A percentile compares a stretch with the other conserved stretches of the same genome.
Conservation (phyloP, 192 early-diverging fungal genomes). For the Dissophora ornata region DNA sequence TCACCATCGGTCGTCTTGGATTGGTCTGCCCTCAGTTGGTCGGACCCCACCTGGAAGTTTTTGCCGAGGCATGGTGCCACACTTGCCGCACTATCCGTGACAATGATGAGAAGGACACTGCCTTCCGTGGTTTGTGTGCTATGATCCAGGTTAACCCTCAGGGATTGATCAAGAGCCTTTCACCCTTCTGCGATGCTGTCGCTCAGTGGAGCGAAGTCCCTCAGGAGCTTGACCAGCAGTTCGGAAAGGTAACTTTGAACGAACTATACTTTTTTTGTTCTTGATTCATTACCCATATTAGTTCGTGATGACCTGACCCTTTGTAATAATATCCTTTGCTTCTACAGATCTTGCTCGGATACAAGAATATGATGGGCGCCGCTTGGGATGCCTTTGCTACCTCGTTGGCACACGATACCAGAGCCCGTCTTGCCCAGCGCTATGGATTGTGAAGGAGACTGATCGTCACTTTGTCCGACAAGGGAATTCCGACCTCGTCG, state of each 20-base stretch:
- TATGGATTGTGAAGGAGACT: slow-evolving; percentile 63
- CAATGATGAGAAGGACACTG: slow-evolving; percentile 96
- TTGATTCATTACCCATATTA: too few species aligned
- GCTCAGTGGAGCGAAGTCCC: slow-evolving; percentile 80
- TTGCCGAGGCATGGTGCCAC: slow-evolving; percentile 87
- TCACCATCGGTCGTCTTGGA: slow-evolving; percentile 98
- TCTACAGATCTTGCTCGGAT: slow-evolving; percentile 71
- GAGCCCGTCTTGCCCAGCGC: slow-evolving; percentile 59
- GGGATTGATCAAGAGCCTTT: slow-evolving; percentile 75
- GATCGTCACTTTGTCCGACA: too few species aligned
- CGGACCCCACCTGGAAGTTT: slow-evolving; percentile 86
- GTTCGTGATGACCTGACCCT: too few species aligned
- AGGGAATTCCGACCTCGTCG: too few species aligned
- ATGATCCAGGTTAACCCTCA: slow-evolving; percentile 94
- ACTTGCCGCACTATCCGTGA: slow-evolving; percentile 86
- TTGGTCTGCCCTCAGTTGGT: slow-evolving; percentile 83
- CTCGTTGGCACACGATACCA: slow-evolving; percentile 59
- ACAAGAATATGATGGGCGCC: slow-evolving; percentile 71
- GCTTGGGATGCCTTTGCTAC: slow-evolving; percentile 67
- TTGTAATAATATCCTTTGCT: too few species aligned
- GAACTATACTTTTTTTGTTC: neutral
- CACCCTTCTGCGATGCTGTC: slow-evolving; percentile 85
- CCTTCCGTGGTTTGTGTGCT: slow-evolving; percentile 94
- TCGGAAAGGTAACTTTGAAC: slow-evolving; percentile 69
- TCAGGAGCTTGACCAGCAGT: slow-evolving; percentile 68